Evolutionary conservation across 192 early-diverging fungal genomes (phyloP), one percentile per base, ranked within the genome.

Genomic region (Backusella tuberculispora): DNA sequence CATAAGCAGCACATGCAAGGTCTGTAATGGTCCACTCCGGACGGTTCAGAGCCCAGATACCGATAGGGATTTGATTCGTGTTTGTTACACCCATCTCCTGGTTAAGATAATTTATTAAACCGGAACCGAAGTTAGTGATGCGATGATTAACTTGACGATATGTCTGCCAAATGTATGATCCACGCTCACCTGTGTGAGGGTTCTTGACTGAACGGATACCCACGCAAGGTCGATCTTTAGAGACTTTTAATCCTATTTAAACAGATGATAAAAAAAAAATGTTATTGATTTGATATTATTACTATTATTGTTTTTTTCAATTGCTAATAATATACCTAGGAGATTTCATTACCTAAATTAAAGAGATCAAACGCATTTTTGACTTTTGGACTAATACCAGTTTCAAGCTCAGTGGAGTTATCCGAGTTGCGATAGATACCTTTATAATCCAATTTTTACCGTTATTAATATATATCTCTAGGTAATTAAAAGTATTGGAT

Each of bases 11-110:
- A 19, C 89, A 85, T 0, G 83, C 92, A 44, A 88, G 85, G 63
- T 92, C 90, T 14, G 87, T 72, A 45, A 95, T 84, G 8, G 86
- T 83, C 90, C 93, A 95, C 70, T 93, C 92, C 12, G 89, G 83
- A 29, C 74, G 74, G 10, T 76, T 76, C 9, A 41, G 21, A 14
- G 46, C 40, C 74, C 74, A 76, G 41, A 76, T 64, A 2, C 67
- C 74, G 10, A 76, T 21, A 5, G 74, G 74, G 21, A 9, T 21
- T 63, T 68, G 63, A 7, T 37, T 42, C 6, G 66, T 74, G 13
- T 63, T 46, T 4, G 73, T 48, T 12, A 70, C 50, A 13, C 63
- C 47, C 68, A 75, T 17, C 0, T 60, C 63, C 38, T 70, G 26
- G n/a, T 94, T 82, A 71, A 85, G 81, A 26, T 92, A 76, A 73